Base-by-base conservation (phyloP, 345 rosid species). In the Heritiera fomes region DNA sequence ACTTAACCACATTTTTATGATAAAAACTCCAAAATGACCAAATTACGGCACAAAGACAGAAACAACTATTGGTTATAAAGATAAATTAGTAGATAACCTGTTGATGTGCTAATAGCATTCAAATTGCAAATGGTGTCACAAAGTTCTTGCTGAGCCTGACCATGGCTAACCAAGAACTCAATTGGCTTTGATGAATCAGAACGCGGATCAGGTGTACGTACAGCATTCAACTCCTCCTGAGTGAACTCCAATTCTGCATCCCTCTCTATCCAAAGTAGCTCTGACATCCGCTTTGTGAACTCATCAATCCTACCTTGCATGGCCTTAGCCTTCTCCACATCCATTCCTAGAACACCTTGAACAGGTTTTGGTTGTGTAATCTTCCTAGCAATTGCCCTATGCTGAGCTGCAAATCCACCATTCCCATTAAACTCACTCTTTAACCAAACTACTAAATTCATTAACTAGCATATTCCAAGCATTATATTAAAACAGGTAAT, bases 71-170 rank as follows among this genome's bases (percentile, higher is more conserved):
- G 66, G 65, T 49, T 71, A 58, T 17, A 73, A 66, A 80, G 66
- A 71, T 53, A 79, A 80, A 46, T 30, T 46, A 52, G 38, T 64
- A 56, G 67, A 28, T 80, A 81, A 95, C 98, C 99, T 87, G 89
- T 92, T 63, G 92, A 93, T 50, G 96, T 91, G 87, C 92, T 93
- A 81, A 89, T 92, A 71, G 93, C 98, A 81, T 81, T 84, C 85
- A 95, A 82, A 80, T 95, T 95, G 90, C 99, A 95, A 76, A 95
- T 92, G 59, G 98, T 95, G 85, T 95, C 99, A 62, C 99, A 95
- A 76, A 93, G 91, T 87, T 95, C 99, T 85, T 95, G 98, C 43
- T 91, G 98, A 73, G 91, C 92, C 84, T 87, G 93, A 78, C 96
- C 97, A 53, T 93, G 99, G 84, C 92, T 93, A 84, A 95, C 99